Conservation (phyloP, 108 stramenopile species). For the Parietichytrium sp. region DNA sequence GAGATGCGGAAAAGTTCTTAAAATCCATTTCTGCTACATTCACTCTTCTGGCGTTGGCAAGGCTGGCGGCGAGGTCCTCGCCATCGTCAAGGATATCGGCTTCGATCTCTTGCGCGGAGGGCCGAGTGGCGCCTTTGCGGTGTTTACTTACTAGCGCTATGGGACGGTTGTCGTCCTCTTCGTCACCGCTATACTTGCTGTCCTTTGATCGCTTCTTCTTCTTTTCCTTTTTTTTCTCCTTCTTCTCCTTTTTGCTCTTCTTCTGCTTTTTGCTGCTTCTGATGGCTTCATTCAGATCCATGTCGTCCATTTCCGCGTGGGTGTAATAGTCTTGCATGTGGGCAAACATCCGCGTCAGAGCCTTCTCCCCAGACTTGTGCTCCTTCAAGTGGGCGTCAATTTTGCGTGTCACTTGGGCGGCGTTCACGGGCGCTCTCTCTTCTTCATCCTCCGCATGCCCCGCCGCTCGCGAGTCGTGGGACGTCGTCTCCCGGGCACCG, state of each 20-base stretch:
- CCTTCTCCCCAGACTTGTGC: too few relatives aligned
- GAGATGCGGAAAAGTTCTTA: too few relatives aligned
- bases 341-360: neutral
- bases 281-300: neutral
- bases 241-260: slow-evolving; percentile 25
- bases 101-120: neutral
- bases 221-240: slow-evolving; percentile 13
- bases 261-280: neutral
- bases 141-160: too few relatives aligned
- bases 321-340: slow-evolving; percentile 37
- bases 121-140: too few relatives aligned
- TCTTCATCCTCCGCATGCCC: too few relatives aligned
- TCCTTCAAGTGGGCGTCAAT: too few relatives aligned
- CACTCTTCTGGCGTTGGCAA: neutral
- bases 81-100: neutral
- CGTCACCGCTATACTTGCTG: neutral
- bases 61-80: neutral
- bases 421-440: too few relatives aligned
- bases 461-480: too few relatives aligned
- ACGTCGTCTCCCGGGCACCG: too few relatives aligned
- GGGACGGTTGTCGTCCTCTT: slow-evolving; percentile 39
- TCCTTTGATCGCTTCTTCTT: neutral
- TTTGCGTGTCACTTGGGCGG: too few relatives aligned
- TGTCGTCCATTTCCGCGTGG: neutral
- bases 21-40: too few relatives aligned